Evolutionary conservation across 2,329 filamentous ascomycete genomes (phyloP).

Genomic region (Xylaria sp.): DNA sequence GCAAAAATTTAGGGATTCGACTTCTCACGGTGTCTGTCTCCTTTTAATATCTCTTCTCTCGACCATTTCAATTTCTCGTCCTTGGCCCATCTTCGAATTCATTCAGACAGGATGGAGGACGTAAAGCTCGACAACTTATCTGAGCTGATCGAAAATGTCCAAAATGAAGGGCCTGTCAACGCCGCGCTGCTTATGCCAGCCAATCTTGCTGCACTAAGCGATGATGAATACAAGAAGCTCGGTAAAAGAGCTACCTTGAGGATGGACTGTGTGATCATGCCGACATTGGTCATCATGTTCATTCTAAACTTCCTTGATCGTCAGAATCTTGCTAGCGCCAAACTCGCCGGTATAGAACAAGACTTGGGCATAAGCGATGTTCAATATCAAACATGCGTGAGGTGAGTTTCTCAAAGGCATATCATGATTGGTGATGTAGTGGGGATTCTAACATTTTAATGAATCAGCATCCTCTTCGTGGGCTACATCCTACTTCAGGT

Average conservation of each 20-base stretch:
- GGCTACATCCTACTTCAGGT: conserved; percentile 54
- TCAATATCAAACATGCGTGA: conserved; percentile 27
- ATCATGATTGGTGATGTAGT: too few relatives aligned
- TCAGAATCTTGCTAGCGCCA: conserved; percentile 50
- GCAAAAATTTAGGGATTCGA: not conserved
- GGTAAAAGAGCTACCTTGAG: conserved; percentile 43
- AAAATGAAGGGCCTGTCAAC: not conserved
- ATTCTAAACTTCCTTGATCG: conserved; percentile 47
- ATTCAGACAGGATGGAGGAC: conserved; percentile 21
- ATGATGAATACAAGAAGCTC: conserved; percentile 36
- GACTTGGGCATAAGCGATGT: conserved; percentile 48
- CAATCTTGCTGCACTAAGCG: conserved; percentile 37
- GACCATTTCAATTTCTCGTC: not conserved
- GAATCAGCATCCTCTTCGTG: conserved; percentile 41
- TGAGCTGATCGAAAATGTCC: conserved; percentile 28
- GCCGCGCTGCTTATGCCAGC: conserved; percentile 36
- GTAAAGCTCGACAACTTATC: conserved; percentile 26
- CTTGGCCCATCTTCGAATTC: not conserved
- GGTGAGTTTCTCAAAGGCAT: too few relatives aligned
- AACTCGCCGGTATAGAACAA: conserved; percentile 48
- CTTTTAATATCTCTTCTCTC: not conserved
- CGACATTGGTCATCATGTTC: conserved; percentile 43
- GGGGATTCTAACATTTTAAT: conserved; percentile 46
- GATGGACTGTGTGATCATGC: conserved; percentile 46
- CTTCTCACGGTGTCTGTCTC: not conserved